Conservation (phyloP, 495 filamentous ascomycete genomes). For the Alectoria sarmentosa region DNA sequence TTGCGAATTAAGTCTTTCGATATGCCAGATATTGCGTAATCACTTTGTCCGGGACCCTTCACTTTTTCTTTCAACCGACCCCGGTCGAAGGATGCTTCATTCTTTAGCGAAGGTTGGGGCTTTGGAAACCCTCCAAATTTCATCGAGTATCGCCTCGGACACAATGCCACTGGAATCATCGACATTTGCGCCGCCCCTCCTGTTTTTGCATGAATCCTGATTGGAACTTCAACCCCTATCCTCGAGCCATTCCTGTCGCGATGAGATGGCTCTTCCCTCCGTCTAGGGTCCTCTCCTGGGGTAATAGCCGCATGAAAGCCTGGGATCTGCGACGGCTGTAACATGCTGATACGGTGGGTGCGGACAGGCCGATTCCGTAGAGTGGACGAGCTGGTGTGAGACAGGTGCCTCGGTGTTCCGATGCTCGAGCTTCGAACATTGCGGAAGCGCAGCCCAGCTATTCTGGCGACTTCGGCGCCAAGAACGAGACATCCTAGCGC, state of each 20-base stretch:
- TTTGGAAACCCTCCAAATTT: too few relatives aligned
- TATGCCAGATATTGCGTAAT: not conserved
- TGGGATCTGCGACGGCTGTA: not conserved
- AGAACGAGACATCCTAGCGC: constrained; percentile 9
- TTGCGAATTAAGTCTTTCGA: not conserved
- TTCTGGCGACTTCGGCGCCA: not conserved
- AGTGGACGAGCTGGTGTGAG: not conserved
- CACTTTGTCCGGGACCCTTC: not conserved
- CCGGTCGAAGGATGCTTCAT: not conserved
- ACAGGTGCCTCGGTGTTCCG: not conserved
- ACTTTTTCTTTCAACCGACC: not conserved
- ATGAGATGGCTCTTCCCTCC: not conserved
- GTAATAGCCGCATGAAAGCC: not conserved
- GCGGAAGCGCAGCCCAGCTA: not conserved
- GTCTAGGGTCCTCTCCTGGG: not conserved
- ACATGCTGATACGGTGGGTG: not conserved
- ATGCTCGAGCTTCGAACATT: not conserved
- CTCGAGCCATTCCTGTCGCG: not conserved
- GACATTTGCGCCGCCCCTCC: not conserved
- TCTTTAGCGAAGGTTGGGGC: not conserved
- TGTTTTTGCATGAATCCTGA: not conserved
- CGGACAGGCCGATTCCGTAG: not conserved
- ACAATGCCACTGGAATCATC: not conserved
- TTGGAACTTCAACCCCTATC: not conserved
- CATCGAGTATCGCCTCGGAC: not conserved